Evolutionary conservation across 768 basidiomycete genomes (phyloP), one percentile per base, ranked within the genome.

Genomic region (Collybiopsis luxurians): DNA sequence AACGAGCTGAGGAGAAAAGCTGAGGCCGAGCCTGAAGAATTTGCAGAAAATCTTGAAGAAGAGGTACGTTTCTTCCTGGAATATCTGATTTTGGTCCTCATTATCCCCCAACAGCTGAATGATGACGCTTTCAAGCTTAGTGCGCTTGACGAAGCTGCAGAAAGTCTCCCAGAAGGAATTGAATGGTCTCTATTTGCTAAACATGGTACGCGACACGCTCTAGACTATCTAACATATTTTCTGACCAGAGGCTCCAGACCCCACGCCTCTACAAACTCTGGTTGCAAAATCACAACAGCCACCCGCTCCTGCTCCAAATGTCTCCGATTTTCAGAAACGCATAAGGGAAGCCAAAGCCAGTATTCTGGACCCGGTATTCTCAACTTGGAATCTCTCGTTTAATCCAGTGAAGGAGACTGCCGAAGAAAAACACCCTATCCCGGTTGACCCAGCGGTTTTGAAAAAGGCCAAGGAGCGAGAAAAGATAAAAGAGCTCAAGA

Each of bases 121-220:
- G 73, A 47, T 61, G 46, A 52, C 10, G 61, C 68, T 31, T 71
- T 74, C 60, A 64, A 61, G 49, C 59, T 87, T 44, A 80, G 79
- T 58, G 74, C 77, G 34, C 70, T 46, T 13, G 44, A 79, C 49
- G 65, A 69, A 0, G 80, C 53, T 76, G 77, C 31, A 70, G 73
- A 23, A 2, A 62, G 45, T 1, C 64, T 82, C 4, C 81, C 83
- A 3, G 66, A 76, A 56, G 75, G 75, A 30, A 73, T 90, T 45
- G 75, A 90, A 60, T 92, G 89, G 90, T 67, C 76, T 11, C 63
- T 79, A 1, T 90, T 84, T 64, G 73, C 77, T 10, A 73, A 75
- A 5, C 73, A 74, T 62, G 87, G 89, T 90, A 65, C 49, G 74
- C 67, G 36, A 39, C 50, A 51, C 36, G 24, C 24, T 11, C 23